These are phyloP conservation scores for Raffaelea arxii DNA, from an alignment of 2,329 filamentous ascomycete genomes.

Conservation along the genomic window DNA sequence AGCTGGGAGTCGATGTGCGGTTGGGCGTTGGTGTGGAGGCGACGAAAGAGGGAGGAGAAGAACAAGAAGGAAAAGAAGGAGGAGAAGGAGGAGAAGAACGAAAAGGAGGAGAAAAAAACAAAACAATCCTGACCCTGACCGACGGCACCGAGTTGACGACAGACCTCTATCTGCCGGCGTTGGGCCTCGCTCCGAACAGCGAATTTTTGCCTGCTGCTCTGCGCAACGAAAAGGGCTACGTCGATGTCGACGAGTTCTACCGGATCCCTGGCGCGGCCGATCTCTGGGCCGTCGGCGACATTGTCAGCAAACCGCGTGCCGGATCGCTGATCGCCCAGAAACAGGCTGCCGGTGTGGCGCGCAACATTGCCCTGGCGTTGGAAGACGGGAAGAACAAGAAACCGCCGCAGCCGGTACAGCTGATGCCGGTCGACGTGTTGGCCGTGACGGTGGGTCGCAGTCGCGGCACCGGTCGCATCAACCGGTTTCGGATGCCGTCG, in stretches of 20 bases:
- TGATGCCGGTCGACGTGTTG: constrained; percentile 37
- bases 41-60: too few species aligned
- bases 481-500: constrained; percentile 36
- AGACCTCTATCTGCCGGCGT: constrained; percentile 41
- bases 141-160: constrained; percentile 40
- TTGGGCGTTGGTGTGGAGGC: constrained; percentile 30
- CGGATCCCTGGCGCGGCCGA: constrained; percentile 30
- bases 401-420: constrained; percentile 32
- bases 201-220: constrained; percentile 37
- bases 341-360: constrained; percentile 42
- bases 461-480: constrained; percentile 37
- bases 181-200: constrained; percentile 45
- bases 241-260: constrained; percentile 42
- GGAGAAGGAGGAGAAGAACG: too few species aligned
- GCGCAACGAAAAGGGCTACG: constrained; percentile 32
- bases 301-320: constrained; percentile 39
- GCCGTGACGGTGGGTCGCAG: constrained; percentile 38
- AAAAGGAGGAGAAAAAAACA: too few species aligned
- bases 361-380: constrained; percentile 41
- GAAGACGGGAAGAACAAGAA: too few species aligned
- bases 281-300: constrained; percentile 45
- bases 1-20: constrained; percentile 40
- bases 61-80: too few species aligned
- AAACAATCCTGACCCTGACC: too few species aligned
- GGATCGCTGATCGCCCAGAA: constrained; percentile 35